Conservation (phyloP, 352 stramenopile species). For the Pythium sukuiense region DNA sequence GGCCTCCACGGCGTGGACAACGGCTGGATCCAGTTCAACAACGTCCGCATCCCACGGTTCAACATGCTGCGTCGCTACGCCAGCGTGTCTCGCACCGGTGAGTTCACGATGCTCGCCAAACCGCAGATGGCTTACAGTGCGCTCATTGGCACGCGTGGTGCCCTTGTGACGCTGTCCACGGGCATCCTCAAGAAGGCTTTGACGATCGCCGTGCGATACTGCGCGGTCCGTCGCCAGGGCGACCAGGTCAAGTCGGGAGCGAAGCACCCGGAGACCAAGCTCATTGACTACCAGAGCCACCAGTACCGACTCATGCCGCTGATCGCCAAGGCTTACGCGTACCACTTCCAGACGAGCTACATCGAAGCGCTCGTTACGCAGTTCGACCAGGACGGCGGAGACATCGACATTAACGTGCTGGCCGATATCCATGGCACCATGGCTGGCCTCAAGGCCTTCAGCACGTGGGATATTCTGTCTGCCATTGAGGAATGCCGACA, state of each 20-base stretch:
- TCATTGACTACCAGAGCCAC: conserved; percentile 95
- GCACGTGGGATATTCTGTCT: conserved; percentile 83
- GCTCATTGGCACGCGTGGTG: conserved; percentile 73
- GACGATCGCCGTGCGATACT: conserved; percentile 94
- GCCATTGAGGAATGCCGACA: conserved; percentile 95
- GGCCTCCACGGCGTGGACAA: conserved; percentile 78
- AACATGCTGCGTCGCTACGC: conserved; percentile 80
- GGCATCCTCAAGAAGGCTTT: conserved; percentile 89
- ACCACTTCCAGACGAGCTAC: conserved; percentile 90
- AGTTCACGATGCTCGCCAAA: conserved; percentile 67
- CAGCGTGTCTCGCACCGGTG: conserved; percentile 58
- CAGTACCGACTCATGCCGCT: conserved; percentile 93
- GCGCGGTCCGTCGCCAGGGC: conserved; percentile 89
- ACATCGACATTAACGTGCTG: conserved; percentile 70
- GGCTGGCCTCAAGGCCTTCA: conserved; percentile 94
- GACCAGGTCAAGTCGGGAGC: conserved; percentile 52
- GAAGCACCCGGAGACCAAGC: conserved; percentile 71
- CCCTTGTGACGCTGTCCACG: conserved; percentile 68
- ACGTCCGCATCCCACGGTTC: conserved; percentile 65
- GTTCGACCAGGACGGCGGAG: conserved; percentile 80
- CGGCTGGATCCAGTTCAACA: conserved; percentile 75
- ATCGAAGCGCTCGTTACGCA: conserved; percentile 76
- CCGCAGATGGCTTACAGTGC: conserved; percentile 70
- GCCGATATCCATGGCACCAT: conserved; percentile 94
- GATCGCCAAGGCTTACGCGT: conserved; percentile 89